Evolutionary conservation across 257 asterid genomes (phyloP), one percentile per base, ranked within the genome.

Genomic region (Ajuga chamaepitys): DNA sequence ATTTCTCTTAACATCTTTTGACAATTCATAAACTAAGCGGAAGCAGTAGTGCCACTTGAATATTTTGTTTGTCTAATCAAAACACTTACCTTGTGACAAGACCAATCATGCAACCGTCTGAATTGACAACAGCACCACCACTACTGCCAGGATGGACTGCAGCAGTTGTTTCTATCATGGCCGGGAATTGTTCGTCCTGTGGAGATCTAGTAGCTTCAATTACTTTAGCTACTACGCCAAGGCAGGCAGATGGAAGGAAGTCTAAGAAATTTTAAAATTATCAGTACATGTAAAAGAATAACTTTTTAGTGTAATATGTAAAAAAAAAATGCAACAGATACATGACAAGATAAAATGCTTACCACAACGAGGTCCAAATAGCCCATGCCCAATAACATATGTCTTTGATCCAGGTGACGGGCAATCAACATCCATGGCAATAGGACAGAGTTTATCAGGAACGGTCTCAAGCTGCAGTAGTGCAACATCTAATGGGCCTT

Each of bases 91-190:
- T 94, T 44, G 99, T 94, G 68, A 94, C 93, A n/a, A 94, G 99
- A 73, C 95, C 99, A 77, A 94, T 77, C 96, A 94, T 84, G 68
- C 55, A 73, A 62, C 99, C 99, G 26, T 81, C 72, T 52, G 88
- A 82, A 80, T 87, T 84, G 66, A 93, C 89, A 69, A 93, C 95
- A 62, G 99, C 96, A 55, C 99, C 99, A 50, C 99, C 99, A 68
- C 99, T 93, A 52, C 99, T 88, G 72, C 99, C 97, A 63, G 99
- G 95, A 77, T 93, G 97, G 60, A 94, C 97, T 22, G 99, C 91
- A 26, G 97, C 99, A n/a, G 99, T 94, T 59, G 99, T 90, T 81
- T 94, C 95, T 44, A 94, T 85, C 97, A 94, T 90, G 71, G 95
- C 99, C 16, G 97, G 95, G 74, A 84, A 85, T 22, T 61, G 67